Evolutionary conservation across 169 alveolate species (phyloP), one percentile per base, ranked within the genome.

Genomic region (Plasmodium relictum): DNA sequence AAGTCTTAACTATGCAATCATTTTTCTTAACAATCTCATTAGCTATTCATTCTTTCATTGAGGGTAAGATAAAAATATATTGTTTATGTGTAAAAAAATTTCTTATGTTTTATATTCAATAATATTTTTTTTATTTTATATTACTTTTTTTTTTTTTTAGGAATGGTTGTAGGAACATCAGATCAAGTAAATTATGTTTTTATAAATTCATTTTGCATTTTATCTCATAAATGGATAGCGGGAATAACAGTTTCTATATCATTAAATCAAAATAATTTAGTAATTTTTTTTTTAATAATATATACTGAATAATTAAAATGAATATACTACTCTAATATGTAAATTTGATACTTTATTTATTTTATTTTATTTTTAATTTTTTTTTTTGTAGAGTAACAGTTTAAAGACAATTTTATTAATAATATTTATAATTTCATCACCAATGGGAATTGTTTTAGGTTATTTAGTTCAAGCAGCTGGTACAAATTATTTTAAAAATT

Each of bases 1-100:
- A 80, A 8, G 80, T 80, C 7, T 37, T 80, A 39, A 68, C 90
- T 4, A 42, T 80, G 41, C 90, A 80, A 31, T 80, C 90, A 1
- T 80, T 80, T 52, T 65, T 80, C 56, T 22, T 80, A 70, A 80
- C 90, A 7, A 37, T 80, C 7, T 80, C 90, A 1, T 44, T 80
- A 63, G 90, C 90, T 48, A 62, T 80, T 39, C 90, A 80, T 22
- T 80, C 90, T n/a, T 66, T 78, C 71, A 80, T 66, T 56, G 90
- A 80, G 39, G 90, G 90, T 80, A 80, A 24, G 37, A 12, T 22
- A 14, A 45, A 52, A 45, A 6, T 10, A 41, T 31, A 31, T 31
- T 31, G 39, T 31, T 3, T 31, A 2, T 31, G 1, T 31, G 1
- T 31, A 3, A 2, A 31, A 31, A 2, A 31, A 2, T 31, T 31